Conservation (phyloP, 2,329 filamentous ascomycete species). For the Biscogniauxia marginata region DNA sequence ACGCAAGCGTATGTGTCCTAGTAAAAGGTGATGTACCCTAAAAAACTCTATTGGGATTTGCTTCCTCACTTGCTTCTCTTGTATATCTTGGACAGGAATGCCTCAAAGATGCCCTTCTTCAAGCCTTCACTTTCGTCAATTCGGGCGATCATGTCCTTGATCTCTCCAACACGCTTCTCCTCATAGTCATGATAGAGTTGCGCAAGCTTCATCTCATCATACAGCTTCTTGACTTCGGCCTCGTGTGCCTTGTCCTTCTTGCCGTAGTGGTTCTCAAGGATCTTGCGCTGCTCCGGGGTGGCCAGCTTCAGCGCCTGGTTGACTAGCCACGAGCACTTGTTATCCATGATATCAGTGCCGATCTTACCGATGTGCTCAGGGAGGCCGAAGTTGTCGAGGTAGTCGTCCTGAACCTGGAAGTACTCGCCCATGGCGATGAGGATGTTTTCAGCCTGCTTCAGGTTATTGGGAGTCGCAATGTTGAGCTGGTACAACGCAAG, state of each 20-base stretch:
- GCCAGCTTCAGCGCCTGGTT: slow-evolving; percentile 86
- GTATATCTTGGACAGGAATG: slow-evolving; percentile 95
- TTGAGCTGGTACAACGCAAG: slow-evolving; percentile 84
- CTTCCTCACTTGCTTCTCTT: slow-evolving; percentile 82
- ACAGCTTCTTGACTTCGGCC: slow-evolving; percentile 83
- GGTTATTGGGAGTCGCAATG: slow-evolving; percentile 81
- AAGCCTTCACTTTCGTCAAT: slow-evolving; percentile 85
- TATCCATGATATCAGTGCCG: slow-evolving; percentile 97
- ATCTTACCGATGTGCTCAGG: slow-evolving; percentile 96
- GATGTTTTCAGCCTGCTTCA: slow-evolving; percentile 85
- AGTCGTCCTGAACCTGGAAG: slow-evolving; percentile 99
- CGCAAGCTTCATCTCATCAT: slow-evolving; percentile 80
- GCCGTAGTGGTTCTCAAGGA: slow-evolving; percentile 92
- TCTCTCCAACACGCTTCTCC: slow-evolving; percentile 78
- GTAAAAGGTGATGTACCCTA: no score
- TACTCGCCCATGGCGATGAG: slow-evolving; percentile 97
- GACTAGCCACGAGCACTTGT: slow-evolving; percentile 98
- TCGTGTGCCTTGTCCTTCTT: slow-evolving; percentile 84
- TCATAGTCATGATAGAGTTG: slow-evolving; percentile 85
- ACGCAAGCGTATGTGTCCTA: no score
- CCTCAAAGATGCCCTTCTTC: slow-evolving; percentile 86
- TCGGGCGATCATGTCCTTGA: slow-evolving; percentile 70
- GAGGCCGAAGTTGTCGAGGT: slow-evolving; percentile 95
- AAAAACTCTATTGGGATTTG: background rate
- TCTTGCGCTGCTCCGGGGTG: slow-evolving; percentile 79